A percentile compares a stretch with the other conserved stretches of the same genome.
Evolutionary conservation across 352 stramenopile species (phyloP).

Genomic region (Phytophthora kernoviae): DNA sequence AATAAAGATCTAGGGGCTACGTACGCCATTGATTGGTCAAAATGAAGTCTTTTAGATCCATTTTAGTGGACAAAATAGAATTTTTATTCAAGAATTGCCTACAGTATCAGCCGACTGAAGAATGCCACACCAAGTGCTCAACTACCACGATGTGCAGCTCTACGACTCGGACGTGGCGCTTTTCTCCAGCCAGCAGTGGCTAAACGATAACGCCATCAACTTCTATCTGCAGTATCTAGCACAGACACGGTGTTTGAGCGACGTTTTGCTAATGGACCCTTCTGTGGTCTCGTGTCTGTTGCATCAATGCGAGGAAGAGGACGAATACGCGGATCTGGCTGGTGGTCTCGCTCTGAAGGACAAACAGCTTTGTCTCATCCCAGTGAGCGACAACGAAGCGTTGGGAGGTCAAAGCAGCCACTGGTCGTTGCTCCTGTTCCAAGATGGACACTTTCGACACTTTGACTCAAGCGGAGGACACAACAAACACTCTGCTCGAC

Average conservation of each 20-base stretch:
- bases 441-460: constrained; percentile 47
- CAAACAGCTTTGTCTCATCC: constrained; percentile 60
- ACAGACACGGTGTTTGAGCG: constrained; percentile 33
- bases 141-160: constrained; percentile 84
- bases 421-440: constrained; percentile 78
- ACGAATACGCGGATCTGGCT: constrained; percentile 72
- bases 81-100: no score
- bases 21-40: background rate
- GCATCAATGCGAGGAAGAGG: constrained; percentile 83
- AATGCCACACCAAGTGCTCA: constrained; percentile 61
- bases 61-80: no score
- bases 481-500: constrained; percentile 57
- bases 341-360: constrained; percentile 39
- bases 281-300: constrained; percentile 81
- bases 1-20: background rate
- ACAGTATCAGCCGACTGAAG: background rate
- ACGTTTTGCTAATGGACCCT: constrained; percentile 75
- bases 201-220: constrained; percentile 86
- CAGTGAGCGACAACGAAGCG: constrained; percentile 71
- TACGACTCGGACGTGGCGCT: constrained; percentile 82
- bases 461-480: constrained; percentile 76
- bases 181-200: constrained; percentile 62
- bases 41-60: no score
- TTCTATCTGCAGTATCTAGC: constrained; percentile 83
- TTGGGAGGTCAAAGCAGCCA: constrained; percentile 66